phyloP scores from a whole-genome alignment of 2,329 filamentous ascomycete genomes.

The Ophiostoma triangulosporum region DNA sequence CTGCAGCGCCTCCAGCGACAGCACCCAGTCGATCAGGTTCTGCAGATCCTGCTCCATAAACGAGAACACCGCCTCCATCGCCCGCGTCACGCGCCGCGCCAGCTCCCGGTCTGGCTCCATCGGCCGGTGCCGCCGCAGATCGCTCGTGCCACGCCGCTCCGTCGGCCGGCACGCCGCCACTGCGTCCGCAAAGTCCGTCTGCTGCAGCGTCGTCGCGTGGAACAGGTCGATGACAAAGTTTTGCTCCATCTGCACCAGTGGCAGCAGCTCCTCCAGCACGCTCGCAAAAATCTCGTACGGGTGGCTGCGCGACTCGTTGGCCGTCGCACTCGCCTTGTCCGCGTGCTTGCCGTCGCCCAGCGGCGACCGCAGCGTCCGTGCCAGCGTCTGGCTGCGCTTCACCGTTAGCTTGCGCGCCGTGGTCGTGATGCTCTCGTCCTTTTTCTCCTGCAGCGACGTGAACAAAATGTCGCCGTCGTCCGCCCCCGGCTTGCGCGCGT shows the following conservation, averaged over 20 bases:
- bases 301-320: slow-evolving; percentile 47
- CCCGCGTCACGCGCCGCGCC: slow-evolving; percentile 69
- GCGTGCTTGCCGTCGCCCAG: slow-evolving; percentile 37
- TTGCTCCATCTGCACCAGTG: slow-evolving; percentile 81
- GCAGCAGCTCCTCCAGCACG: slow-evolving; percentile 68
- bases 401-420: slow-evolving; percentile 84
- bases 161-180: slow-evolving; percentile 53
- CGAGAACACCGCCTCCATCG: slow-evolving; percentile 79
- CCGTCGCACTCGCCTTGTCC: not conserved
- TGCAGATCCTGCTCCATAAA: slow-evolving; percentile 72
- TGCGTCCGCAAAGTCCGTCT: slow-evolving; percentile 69
- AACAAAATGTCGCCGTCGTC: slow-evolving; percentile 82
- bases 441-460: slow-evolving; percentile 72
- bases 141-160: slow-evolving; percentile 54
- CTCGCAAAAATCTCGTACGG: slow-evolving; percentile 72
- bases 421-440: slow-evolving; percentile 56
- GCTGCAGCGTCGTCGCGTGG: slow-evolving; percentile 76
- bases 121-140: slow-evolving; percentile 58
- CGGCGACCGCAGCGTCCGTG: slow-evolving; percentile 56
- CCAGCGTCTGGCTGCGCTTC: slow-evolving; percentile 80
- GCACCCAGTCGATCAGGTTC: slow-evolving; percentile 69
- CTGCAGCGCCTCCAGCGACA: slow-evolving; percentile 75
- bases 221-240: slow-evolving; percentile 97
- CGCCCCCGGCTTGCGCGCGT: slow-evolving; percentile 57
- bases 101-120: slow-evolving; percentile 83